Percentiles rank a stretch among this genome's conserved stretches.
These are phyloP conservation scores for Gracilariopsis chorda DNA, from an alignment of 23 red algal genomes.

Conservation along the genomic window DNA sequence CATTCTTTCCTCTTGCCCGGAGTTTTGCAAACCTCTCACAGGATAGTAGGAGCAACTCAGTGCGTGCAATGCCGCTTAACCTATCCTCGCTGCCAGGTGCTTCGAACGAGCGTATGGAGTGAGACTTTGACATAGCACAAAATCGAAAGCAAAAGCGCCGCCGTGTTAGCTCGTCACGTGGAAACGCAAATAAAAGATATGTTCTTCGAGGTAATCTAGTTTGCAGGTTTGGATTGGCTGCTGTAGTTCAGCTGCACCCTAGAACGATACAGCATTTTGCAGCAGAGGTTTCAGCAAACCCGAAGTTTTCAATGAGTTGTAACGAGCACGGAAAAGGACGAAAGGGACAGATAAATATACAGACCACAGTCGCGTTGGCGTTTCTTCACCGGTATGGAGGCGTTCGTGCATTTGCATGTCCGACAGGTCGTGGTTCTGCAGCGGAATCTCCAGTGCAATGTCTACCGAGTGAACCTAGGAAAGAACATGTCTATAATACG, in stretches of 20 bases:
- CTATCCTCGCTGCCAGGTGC: neutral
- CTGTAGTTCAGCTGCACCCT: neutral
- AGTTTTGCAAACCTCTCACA: neutral
- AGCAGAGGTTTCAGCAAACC: neutral
- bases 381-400: constrained; percentile 24
- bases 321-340: neutral
- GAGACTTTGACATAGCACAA: too few species aligned
- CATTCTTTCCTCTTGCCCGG: neutral
- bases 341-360: too few species aligned
- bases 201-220: neutral
- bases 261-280: neutral
- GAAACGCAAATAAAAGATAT: neutral
- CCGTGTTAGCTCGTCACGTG: too few species aligned
- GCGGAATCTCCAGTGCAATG: neutral
- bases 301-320: neutral
- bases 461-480: neutral
- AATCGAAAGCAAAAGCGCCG: too few species aligned
- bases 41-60: neutral
- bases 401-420: neutral
- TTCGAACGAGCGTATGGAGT: neutral
- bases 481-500: neutral
- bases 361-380: too few species aligned
- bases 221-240: neutral
- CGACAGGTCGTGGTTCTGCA: neutral
- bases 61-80: neutral